A percentile compares a stretch with the other conserved stretches of the same genome.
Conservation (phyloP, 2,329 filamentous ascomycete genomes). For the Mycocentrospora acerina region DNA sequence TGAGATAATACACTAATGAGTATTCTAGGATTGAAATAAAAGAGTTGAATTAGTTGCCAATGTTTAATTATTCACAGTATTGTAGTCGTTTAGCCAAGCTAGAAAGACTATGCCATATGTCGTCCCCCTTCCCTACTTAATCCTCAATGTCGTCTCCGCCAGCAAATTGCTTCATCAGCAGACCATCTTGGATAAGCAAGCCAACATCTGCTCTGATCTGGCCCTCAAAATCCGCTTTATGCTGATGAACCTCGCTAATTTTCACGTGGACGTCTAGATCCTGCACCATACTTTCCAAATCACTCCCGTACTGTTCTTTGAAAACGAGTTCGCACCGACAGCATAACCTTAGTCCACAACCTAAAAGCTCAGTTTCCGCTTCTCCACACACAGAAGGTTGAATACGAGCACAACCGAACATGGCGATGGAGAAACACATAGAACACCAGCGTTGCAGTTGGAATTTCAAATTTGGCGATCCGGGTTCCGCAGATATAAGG, state of each 20-base stretch:
- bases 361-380: conserved; percentile 11
- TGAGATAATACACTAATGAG: too few species aligned
- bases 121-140: too few species aligned
- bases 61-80: too few species aligned
- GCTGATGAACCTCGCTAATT: conserved; percentile 12
- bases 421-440: conserved; percentile 30
- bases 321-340: conserved; percentile 14
- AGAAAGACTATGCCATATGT: too few species aligned
- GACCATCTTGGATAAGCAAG: conserved; percentile 20
- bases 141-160: not conserved
- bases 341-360: conserved; percentile 34
- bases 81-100: too few species aligned
- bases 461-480: conserved; percentile 7
- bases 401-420: conserved; percentile 10
- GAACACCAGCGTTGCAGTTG: conserved; percentile 33
- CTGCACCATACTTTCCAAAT: conserved; percentile 13
- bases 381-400: conserved; percentile 7
- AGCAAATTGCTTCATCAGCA: conserved; percentile 20
- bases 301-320: conserved; percentile 1
- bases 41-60: too few species aligned
- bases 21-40: too few species aligned
- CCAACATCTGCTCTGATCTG: conserved; percentile 29
- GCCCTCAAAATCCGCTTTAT: conserved; percentile 4
- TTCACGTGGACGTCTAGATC: conserved; percentile 21
- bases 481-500: conserved; percentile 12